phyloP scores from a whole-genome alignment of 192 early-diverging fungal genomes.

The Entophlyctis luteolus region DNA sequence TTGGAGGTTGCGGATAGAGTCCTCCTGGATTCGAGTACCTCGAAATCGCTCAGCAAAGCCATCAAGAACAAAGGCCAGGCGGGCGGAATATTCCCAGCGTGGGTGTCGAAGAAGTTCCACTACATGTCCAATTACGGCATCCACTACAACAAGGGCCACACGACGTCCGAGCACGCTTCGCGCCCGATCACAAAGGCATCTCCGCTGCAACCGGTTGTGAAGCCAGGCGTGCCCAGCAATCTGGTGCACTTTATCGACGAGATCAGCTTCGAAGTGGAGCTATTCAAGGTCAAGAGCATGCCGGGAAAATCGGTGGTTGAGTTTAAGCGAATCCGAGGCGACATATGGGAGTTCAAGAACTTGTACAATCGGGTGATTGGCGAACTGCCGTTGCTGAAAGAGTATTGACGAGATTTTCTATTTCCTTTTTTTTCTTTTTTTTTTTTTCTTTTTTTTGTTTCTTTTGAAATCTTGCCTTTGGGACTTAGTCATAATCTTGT shows the following conservation, averaged over 20 bases:
- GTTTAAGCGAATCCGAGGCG: constrained; percentile 49
- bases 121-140: constrained; percentile 29
- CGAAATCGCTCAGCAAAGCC: constrained; percentile 3
- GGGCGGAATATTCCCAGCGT: background rate
- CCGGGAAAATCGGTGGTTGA: constrained; percentile 47
- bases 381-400: constrained; percentile 18
- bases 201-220: background rate
- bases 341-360: constrained; percentile 54
- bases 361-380: constrained; percentile 43
- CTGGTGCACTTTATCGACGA: constrained; percentile 52
- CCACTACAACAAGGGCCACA: constrained; percentile 31
- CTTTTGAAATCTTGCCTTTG: background rate
- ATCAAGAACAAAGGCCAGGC: background rate
- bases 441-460: background rate
- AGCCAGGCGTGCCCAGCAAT: too few relatives aligned
- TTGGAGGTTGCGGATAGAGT: background rate
- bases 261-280: constrained; percentile 81
- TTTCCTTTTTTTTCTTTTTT: background rate
- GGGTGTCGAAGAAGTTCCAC: constrained; percentile 12
- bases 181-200: background rate
- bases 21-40: background rate
- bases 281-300: constrained; percentile 88
- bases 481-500: background rate
- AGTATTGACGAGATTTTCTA: constrained; percentile 11
- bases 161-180: background rate